Percentiles rank a stretch among this genome's conserved stretches.
Conservation (phyloP, 2,329 filamentous ascomycete species). For the Sclerotinia trifoliorum region DNA sequence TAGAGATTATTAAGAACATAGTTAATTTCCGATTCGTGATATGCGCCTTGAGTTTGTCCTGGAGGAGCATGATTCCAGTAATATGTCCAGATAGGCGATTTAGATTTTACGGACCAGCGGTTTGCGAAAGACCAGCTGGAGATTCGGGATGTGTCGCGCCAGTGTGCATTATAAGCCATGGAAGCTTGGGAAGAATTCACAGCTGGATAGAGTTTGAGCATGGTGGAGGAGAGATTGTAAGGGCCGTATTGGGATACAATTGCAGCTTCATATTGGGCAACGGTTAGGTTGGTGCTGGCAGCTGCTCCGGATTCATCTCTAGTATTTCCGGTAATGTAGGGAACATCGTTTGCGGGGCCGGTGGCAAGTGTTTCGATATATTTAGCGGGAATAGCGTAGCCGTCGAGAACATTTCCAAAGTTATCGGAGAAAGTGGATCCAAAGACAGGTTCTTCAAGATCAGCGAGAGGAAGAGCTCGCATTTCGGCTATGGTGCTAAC, state of each 20-base stretch:
- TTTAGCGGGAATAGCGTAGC: constrained; percentile 33
- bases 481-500: constrained; percentile 29
- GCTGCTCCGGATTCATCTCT: constrained; percentile 27
- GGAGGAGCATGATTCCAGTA: constrained; percentile 39
- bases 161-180: constrained; percentile 33
- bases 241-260: constrained; percentile 25
- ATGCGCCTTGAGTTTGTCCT: constrained; percentile 32
- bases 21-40: constrained; percentile 39
- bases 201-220: constrained; percentile 35
- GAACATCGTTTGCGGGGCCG: constrained; percentile 41
- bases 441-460: constrained; percentile 14
- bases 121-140: constrained; percentile 36
- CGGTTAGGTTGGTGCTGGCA: constrained; percentile 40
- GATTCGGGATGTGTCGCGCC: constrained; percentile 34
- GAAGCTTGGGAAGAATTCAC: constrained; percentile 30
- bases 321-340: constrained; percentile 42
- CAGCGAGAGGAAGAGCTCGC: constrained; percentile 1
- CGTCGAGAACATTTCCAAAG: constrained; percentile 29
- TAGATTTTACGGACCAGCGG: constrained; percentile 34
- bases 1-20: constrained; percentile 41
- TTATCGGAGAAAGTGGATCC: neutral
- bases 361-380: constrained; percentile 19
- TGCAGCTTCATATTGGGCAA: constrained; percentile 34
- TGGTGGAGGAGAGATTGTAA: constrained; percentile 18
- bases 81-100: constrained; percentile 38